Base-by-base conservation (phyloP, 192 early-diverging fungal genomes). In the Coemansia sp. region DNA sequence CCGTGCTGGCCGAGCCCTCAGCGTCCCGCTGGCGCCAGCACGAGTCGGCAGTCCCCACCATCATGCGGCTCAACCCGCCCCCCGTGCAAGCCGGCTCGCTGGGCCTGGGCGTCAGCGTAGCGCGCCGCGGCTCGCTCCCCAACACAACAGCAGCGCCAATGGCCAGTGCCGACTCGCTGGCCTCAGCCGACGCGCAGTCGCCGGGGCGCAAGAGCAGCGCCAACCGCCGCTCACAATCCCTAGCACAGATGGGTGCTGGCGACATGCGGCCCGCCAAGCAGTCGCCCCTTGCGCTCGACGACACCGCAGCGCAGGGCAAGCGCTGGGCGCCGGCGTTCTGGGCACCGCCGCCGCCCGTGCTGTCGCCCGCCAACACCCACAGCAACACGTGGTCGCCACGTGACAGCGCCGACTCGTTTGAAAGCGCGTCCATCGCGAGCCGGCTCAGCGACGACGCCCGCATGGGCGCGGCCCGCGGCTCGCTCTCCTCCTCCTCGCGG, bases 281-380 rank as follows among this genome's bases (percentile, higher is more conserved):
- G 59, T 60, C 59, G 59, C 59, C 59, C 6, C 6, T 24, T 9
- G 51, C 51, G 9, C 11, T 16, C 27, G 51, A 54, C n/a, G 51
- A 54, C 19, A 24, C 19, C 29, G 3, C 51, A 5, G 51, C 51
- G 2, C 10, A 33, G 29, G 51, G 51, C 51, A 54, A 54, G 51
- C 51, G 51, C 51, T 72, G 78, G 69, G 73, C 78, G 16, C 73
- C 78, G 8, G 73, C 72, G 13, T 75, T 81, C 41, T 81, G 78
- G 78, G 66, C 70, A 11, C 78, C 73, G 36, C 73, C 69, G 4
- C 65, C 68, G 0, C 24, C 24, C 1, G 6, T 64, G 1, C 48
- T 67, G 41, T 64, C 44, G 17, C 41, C 35, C 7, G 31, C 66
- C 7, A 39, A 34, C 6, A 35, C 66, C 7, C 31, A 34, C 6